phyloP scores from a whole-genome alignment of 257 asterid species.

The Solanum tarapatanum region DNA sequence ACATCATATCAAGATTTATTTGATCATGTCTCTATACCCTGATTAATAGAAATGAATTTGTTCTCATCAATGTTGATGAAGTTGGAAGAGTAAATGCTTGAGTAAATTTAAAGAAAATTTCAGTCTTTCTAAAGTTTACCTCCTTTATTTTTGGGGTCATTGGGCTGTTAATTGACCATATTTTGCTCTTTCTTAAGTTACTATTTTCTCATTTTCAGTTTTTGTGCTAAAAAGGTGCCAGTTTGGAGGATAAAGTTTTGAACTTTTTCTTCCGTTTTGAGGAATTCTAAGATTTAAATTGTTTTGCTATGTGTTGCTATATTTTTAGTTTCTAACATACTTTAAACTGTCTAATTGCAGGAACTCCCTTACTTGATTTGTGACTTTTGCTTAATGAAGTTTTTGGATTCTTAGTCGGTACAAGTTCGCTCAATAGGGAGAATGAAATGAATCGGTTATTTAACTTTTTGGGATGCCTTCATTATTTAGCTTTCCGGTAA shows the following conservation, averaged over 20 bases:
- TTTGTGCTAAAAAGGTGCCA: slow-evolving; percentile 1
- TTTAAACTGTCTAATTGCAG: background rate
- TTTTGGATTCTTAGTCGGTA: background rate
- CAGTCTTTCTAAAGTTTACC: background rate
- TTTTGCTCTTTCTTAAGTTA: slow-evolving; percentile 1
- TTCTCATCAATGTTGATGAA: slow-evolving; percentile 92
- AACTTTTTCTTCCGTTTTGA: background rate
- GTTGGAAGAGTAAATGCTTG: slow-evolving; percentile 50
- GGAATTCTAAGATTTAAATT: slow-evolving; percentile 1
- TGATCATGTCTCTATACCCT: too few relatives aligned
- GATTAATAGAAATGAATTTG: slow-evolving; percentile 73
- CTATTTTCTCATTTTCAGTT: slow-evolving; percentile 2
- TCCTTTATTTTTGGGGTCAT: background rate
- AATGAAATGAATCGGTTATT: too few relatives aligned
- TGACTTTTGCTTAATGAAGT: background rate
- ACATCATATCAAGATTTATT: too few relatives aligned
- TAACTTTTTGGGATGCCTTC: background rate
- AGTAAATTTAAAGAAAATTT: background rate
- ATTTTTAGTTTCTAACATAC: too few relatives aligned
- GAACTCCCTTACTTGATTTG: background rate
- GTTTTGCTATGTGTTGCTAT: too few relatives aligned
- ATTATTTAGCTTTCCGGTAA: background rate
- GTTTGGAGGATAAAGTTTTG: slow-evolving; percentile 2
- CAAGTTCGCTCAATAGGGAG: background rate
- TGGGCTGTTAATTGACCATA: background rate